Evolutionary conservation across 2,329 filamentous ascomycete genomes (phyloP).

Genomic region (Pseudocercospora musae): DNA sequence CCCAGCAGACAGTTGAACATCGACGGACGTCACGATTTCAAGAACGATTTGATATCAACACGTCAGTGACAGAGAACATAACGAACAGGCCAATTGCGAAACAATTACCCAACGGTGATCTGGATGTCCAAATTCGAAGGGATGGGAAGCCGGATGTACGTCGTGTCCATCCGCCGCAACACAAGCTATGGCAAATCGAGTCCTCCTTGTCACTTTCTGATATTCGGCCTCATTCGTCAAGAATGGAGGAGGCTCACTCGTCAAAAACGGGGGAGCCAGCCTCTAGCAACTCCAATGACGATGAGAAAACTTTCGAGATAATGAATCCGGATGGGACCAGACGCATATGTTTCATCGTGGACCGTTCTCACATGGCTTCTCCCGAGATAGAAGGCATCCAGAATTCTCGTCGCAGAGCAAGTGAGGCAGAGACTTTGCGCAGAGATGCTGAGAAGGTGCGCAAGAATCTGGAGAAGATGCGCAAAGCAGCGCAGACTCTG

Average conservation of each 20-base stretch:
- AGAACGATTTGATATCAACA: not conserved
- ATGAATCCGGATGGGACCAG: not conserved
- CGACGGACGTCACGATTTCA: not conserved
- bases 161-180: not conserved
- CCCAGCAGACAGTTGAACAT: not conserved
- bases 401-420: not conserved
- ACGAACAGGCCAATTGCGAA: not conserved
- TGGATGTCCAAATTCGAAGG: not conserved
- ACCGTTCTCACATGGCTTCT: slow-evolving; percentile 1
- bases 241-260: not conserved
- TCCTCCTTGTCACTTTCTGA: not conserved
- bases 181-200: not conserved
- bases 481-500: not conserved
- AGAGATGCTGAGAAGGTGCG: not conserved
- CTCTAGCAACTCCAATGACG: not conserved
- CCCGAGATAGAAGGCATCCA: not conserved
- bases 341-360: not conserved
- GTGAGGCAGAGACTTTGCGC: not conserved
- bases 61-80: not conserved
- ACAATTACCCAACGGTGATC: not conserved
- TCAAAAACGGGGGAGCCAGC: not conserved
- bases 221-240: not conserved
- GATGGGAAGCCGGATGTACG: not conserved
- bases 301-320: not conserved
- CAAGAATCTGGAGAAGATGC: not conserved